Evolutionary conservation across 129 eudicot species (phyloP), one percentile per base, ranked within the genome.

Genomic region (Kitagawia praeruptora): DNA sequence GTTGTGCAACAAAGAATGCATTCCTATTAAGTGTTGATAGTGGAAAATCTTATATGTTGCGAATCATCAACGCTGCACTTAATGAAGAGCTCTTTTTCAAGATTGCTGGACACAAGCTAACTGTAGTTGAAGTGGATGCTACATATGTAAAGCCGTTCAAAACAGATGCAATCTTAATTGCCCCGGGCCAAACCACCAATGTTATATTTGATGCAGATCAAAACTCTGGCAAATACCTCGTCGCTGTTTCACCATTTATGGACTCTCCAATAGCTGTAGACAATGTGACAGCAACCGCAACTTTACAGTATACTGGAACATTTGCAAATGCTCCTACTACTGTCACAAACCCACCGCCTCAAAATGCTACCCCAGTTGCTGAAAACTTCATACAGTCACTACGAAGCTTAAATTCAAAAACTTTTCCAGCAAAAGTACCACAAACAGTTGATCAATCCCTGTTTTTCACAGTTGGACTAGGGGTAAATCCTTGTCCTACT

Each of bases 1-100:
- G 39, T 42, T 92, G 97, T 76, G 54, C 85, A 18, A 31, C 93
- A 64, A 83, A 86, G 80, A 88, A 94, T 92, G 91, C 91, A 23
- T 92, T 80, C 87, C 81, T 76, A 11, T 23, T 92, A 46, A 88
- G 82, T 11, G 96, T 92, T 2, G 87, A 88, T 34, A 83, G 86
- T 23, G 97, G 96, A 45, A 90, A 92, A 84, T 83, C 91, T 5
- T 92, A 92, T 84, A 81, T 92, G 91, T 84, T 92, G 56, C 91
- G 97, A 8, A 83, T 92, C 66, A 80, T 92, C 89, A 92, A 90
- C 67, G 96, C 97, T 76, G 97, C 93, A 31, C 96, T 92, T 81
- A 92, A 92, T 70, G 97, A 92, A 85, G 97, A 92, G 74, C 96
- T 92, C 70, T 92, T 92, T 83, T 92, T 92, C 90, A 92, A 90